Base-by-base conservation (phyloP, 768 basidiomycete genomes). In the Porpolomopsis calyptriformis region DNA sequence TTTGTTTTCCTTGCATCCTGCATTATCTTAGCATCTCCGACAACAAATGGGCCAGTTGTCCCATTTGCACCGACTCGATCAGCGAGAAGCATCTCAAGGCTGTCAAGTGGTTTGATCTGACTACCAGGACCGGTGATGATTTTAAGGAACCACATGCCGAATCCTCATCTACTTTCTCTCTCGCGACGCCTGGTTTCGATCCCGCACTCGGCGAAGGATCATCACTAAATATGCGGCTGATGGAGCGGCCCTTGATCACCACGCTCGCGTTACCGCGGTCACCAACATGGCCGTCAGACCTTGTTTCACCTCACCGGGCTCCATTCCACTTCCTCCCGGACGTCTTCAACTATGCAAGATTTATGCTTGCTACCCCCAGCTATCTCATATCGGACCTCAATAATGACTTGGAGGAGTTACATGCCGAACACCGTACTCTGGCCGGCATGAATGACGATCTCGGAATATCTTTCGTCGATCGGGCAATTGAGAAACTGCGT, bases 321-420 rank as follows among this genome's bases (percentile, higher is more conserved):
- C 94, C 96, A 5, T 98, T 93, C 69, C 78, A 96, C 59, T 98
- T 99, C 68, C 72, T 94, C 18, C 96, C 93, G 0, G 91, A 97
- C 57, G 85, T 96, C 33, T 80, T 81, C 52, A 66, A 68, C 31
- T 96, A 85, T 61, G 75, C 92, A 16, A 91, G 89, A 58, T 96
- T 98, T 68, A 96, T 98, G 92, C 79, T 98, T 20, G 91, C 90
- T 16, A 90, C 92, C 0, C 90, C 94, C 1, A 71, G 76, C 1
- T 87, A 93, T 61, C 74, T 98, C 48, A 72, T 85, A 34, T 59
- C 72, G 14, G 83, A 89, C 57, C 75, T 98, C 10, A 71, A 75
- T 2, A 68, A 63, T 37, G 86, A 99, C 49, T 63, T 91, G 23
- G 75, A 77, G 26, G 81, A 85, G 47, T 71, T 99, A 2, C 74